Evolutionary conservation across 371 early-diverging fungal genomes (phyloP).

Genomic region (Actinomucor elegans): DNA sequence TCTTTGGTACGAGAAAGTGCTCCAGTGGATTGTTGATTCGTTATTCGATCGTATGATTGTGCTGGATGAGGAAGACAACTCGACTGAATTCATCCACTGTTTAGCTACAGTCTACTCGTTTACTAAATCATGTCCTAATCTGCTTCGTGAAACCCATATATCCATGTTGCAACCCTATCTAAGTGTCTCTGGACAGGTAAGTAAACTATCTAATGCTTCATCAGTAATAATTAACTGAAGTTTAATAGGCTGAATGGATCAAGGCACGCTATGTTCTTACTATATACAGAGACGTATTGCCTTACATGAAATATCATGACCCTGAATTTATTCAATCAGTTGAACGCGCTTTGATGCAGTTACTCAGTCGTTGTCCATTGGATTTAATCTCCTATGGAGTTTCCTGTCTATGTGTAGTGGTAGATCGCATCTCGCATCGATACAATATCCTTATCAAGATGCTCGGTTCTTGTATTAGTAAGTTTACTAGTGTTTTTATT

Average conservation of each 20-base stretch:
- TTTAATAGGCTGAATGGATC: slow-evolving; percentile 48
- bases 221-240: neutral
- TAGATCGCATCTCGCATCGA: slow-evolving; percentile 61
- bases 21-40: slow-evolving; percentile 66
- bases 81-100: slow-evolving; percentile 33
- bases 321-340: slow-evolving; percentile 49
- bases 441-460: slow-evolving; percentile 66
- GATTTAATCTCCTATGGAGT: slow-evolving; percentile 66
- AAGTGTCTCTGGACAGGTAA: slow-evolving; percentile 36
- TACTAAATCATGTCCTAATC: slow-evolving; percentile 41
- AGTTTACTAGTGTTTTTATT: neutral
- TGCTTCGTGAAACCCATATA: slow-evolving; percentile 44
- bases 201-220: neutral
- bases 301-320: slow-evolving; percentile 56
- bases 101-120: slow-evolving; percentile 43
- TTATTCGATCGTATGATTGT: slow-evolving; percentile 63
- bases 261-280: slow-evolving; percentile 51
- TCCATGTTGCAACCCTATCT: slow-evolving; percentile 52
- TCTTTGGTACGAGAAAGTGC: slow-evolving; percentile 43
- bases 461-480: slow-evolving; percentile 54
- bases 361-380: slow-evolving; percentile 62
- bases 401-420: slow-evolving; percentile 74
- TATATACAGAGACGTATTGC: slow-evolving; percentile 61
- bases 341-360: slow-evolving; percentile 56
- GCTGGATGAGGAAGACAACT: slow-evolving; percentile 51